A percentile compares a stretch with the other conserved stretches of the same genome.
Evolutionary conservation across 2,329 filamentous ascomycete genomes (phyloP).

Genomic region (Cyphellophora europaea): DNA sequence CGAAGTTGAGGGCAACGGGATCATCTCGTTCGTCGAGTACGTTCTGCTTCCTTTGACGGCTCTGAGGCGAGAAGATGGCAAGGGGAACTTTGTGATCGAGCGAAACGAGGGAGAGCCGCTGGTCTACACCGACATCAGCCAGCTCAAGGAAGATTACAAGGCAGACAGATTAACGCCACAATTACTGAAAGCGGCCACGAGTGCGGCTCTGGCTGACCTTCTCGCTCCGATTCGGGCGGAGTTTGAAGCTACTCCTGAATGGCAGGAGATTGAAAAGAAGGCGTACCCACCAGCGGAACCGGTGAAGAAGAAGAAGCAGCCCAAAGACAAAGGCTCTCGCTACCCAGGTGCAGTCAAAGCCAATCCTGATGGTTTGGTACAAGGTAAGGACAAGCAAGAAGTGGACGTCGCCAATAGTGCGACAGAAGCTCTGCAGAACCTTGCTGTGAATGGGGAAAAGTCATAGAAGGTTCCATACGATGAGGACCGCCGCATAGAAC

Average conservation of each 20-base stretch:
- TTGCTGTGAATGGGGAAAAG: slow-evolving; percentile 12
- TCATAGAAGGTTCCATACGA: too few relatives aligned
- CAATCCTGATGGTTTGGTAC: slow-evolving; percentile 14
- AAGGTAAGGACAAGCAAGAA: slow-evolving; percentile 13
- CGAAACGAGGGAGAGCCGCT: slow-evolving; percentile 58
- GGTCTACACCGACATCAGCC: slow-evolving; percentile 65
- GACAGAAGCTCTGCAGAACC: slow-evolving; percentile 15
- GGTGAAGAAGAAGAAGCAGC: slow-evolving; percentile 58
- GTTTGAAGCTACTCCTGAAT: slow-evolving; percentile 63
- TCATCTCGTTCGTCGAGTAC: slow-evolving; percentile 77
- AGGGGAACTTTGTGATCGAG: slow-evolving; percentile 55
- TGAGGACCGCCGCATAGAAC: too few relatives aligned
- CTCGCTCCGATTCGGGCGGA: slow-evolving; percentile 68
- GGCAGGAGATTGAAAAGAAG: slow-evolving; percentile 66
- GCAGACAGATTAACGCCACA: slow-evolving; percentile 80
- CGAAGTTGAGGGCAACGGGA: slow-evolving; percentile 72
- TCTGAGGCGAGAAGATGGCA: slow-evolving; percentile 42
- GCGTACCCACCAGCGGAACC: slow-evolving; percentile 68
- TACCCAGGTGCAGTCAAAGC: slow-evolving; percentile 41
- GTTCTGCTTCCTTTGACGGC: slow-evolving; percentile 70
- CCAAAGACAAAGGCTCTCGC: slow-evolving; percentile 64
- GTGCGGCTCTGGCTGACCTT: slow-evolving; percentile 54
- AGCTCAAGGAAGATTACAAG: slow-evolving; percentile 70
- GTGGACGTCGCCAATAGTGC: slow-evolving; percentile 16
- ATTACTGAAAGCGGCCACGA: slow-evolving; percentile 74